Evolutionary conservation across 176 grass and related monocot species (phyloP), one percentile per base, ranked within the genome.

Genomic region (Poa annua): DNA sequence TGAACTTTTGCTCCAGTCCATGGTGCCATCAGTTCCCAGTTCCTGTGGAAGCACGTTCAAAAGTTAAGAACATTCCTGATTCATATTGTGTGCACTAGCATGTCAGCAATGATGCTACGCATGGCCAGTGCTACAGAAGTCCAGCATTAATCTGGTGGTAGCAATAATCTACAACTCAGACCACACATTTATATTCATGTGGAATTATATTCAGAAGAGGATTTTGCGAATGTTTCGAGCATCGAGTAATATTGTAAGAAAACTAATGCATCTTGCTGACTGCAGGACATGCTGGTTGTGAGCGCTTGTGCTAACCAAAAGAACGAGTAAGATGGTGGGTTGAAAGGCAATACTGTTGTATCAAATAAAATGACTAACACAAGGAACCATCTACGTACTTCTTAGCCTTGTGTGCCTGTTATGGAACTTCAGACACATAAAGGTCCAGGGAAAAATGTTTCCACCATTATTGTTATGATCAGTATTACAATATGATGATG

Each of bases 21-120:
- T 71, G 92, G 85, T 11, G 86, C 88, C 78, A 83, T 86, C 88
- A 94, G 74, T 39, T 94, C 92, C 92, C 88, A 91, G 51, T 90
- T 91, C 72, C 92, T 91, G 88, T 33, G 35, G 0, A 74, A 8
- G 68, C 25, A 76, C 41, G 7, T 57, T 34, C 42, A 76, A 6
- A 45, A 15, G 7, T 55, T 34, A 75, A 35, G 36, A 79, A 24
- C 21, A 56, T 14, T 25, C 33, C 19, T n/a, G n/a, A 29, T 66
- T 4, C 56, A 84, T 66, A 64, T n/a, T n/a, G 8, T 20, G 66
- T 17, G 24, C 6, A 33, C 47, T 8, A n/a, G n/a, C n/a, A n/a
- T n/a, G n/a, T n/a, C n/a, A n/a, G n/a, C n/a, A n/a, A n/a, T n/a
- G 39, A 36, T 36, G 35, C 35, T 36, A 36, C 35, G 11, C 11